Percentiles rank a stretch among this genome's conserved stretches.
phyloP scores from a whole-genome alignment of 2,329 filamentous ascomycete genomes.

The Colletotrichum lupini region DNA sequence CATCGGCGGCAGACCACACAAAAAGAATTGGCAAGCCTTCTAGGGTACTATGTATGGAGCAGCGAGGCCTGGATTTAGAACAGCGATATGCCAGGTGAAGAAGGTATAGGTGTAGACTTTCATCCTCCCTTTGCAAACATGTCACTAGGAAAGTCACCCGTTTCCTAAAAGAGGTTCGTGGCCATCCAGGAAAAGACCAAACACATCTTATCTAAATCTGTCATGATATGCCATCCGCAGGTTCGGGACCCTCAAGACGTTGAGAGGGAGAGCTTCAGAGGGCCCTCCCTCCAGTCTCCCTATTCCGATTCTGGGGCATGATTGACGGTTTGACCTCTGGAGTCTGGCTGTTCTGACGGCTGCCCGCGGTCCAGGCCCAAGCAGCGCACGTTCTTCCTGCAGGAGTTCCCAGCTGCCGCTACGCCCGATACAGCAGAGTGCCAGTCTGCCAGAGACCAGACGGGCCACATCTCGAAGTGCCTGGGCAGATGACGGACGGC shows the following conservation, averaged over 20 bases:
- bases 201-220: background rate
- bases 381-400: slow-evolving; percentile 25
- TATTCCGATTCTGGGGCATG: slow-evolving; percentile 10
- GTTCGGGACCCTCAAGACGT: background rate
- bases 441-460: slow-evolving; percentile 8
- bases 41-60: too few species aligned
- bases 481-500: slow-evolving; percentile 12
- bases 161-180: background rate
- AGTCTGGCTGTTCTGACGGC: background rate
- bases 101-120: background rate
- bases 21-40: background rate
- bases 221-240: background rate
- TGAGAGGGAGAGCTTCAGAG: background rate
- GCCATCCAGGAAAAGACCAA: background rate
- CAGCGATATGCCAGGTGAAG: background rate
- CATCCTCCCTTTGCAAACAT: background rate
- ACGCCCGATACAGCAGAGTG: slow-evolving; percentile 3
- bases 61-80: background rate
- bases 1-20: background rate
- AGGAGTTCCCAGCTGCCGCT: background rate
- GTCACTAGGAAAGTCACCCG: background rate
- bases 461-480: background rate
- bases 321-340: slow-evolving; percentile 5
- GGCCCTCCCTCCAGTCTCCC: slow-evolving; percentile 16
- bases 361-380: slow-evolving; percentile 6